Evolutionary conservation across 805 yeast genomes (phyloP).

Genomic region (Wickerhamomyces xylosicus): DNA sequence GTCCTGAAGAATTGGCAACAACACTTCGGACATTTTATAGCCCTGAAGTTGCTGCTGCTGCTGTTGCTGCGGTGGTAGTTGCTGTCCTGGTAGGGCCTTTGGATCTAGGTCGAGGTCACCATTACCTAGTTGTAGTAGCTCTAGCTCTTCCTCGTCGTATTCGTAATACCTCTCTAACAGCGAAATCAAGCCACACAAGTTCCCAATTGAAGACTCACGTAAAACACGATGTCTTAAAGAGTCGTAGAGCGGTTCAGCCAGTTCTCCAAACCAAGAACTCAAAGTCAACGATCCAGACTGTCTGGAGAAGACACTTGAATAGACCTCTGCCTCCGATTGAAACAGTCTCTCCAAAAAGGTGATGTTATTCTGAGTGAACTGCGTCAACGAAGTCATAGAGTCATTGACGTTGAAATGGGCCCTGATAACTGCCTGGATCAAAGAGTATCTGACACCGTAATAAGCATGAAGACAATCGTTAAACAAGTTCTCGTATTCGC

Average conservation of each 20-base stretch:
- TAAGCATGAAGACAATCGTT: constrained; percentile 58
- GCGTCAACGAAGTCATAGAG: constrained; percentile 26
- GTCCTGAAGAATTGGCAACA: constrained; percentile 64
- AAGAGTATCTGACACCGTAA: constrained; percentile 41
- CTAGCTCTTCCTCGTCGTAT: constrained; percentile 49
- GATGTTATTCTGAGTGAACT: constrained; percentile 51
- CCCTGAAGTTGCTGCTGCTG: not conserved
- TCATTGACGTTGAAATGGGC: constrained; percentile 23
- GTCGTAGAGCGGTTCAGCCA: constrained; percentile 76
- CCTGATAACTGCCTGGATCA: constrained; percentile 34
- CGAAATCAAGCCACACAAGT: constrained; percentile 66
- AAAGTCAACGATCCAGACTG: constrained; percentile 27
- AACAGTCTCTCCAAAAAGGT: constrained; percentile 50
- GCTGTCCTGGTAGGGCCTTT: constrained; percentile 6
- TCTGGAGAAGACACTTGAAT: constrained; percentile 38
- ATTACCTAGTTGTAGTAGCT: constrained; percentile 5
- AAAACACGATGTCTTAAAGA: constrained; percentile 53
- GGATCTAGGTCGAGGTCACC: constrained; percentile 20
- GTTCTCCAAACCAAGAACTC: constrained; percentile 46
- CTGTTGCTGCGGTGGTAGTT: not conserved
- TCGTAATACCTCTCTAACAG: constrained; percentile 60
- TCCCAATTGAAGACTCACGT: constrained; percentile 57
- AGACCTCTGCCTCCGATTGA: constrained; percentile 51
- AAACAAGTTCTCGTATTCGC: constrained; percentile 56
- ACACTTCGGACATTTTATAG: constrained; percentile 23